Evolutionary conservation across 2,329 filamentous ascomycete species (phyloP).

Genomic region (Pseudogymnoascus sp.): DNA sequence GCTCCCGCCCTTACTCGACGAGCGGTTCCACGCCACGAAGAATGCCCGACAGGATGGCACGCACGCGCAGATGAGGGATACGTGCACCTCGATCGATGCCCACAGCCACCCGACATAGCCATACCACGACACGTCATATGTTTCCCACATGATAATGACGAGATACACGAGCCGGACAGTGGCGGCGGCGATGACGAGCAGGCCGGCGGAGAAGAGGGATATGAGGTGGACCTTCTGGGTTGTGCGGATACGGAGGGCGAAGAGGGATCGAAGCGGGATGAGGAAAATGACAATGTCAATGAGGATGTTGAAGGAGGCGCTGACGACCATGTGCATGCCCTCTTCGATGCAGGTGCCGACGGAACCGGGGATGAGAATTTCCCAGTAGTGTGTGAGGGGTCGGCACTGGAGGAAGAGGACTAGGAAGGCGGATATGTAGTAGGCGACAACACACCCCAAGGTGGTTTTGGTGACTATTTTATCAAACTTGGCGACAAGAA

Average conservation of each 20-base stretch:
- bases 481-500: background rate
- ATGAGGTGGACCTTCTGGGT: constrained; percentile 2
- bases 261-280: constrained; percentile 6
- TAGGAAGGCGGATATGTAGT: background rate
- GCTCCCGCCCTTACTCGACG: background rate
- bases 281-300: constrained; percentile 3
- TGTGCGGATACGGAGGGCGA: constrained; percentile 2
- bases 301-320: background rate
- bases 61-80: background rate
- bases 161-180: background rate
- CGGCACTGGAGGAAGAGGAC: constrained; percentile 9
- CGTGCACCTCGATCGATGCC: background rate
- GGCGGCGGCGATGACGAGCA: background rate
- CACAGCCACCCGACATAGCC: background rate
- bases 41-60: background rate
- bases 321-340: background rate
- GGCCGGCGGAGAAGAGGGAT: background rate
- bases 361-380: background rate
- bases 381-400: constrained; percentile 1
- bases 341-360: background rate
- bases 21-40: constrained; percentile 1
- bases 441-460: background rate
- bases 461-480: background rate
- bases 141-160: background rate
- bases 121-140: constrained; percentile 4